Percentiles rank a stretch among this genome's conserved stretches.
phyloP scores from a whole-genome alignment of 1,139 yeast genomes.

The Candida albicans region DNA sequence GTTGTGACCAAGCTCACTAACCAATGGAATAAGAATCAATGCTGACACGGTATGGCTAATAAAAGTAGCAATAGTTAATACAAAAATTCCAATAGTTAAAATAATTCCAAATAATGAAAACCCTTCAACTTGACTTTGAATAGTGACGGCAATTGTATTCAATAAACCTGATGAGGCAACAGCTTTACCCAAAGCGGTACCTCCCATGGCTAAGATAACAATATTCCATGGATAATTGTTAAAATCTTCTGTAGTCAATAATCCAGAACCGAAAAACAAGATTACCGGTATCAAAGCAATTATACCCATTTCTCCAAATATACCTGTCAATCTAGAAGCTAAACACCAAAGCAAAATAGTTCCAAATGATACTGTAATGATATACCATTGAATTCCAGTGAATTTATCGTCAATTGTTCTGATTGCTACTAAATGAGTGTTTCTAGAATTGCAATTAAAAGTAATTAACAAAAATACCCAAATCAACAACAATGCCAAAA shows the following conservation, averaged over 20 bases:
- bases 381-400: conserved; percentile 63
- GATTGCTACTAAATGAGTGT: conserved; percentile 47
- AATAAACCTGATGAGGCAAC: conserved; percentile 71
- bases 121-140: conserved; percentile 55
- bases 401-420: conserved; percentile 62
- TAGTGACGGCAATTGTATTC: conserved; percentile 58
- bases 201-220: conserved; percentile 77
- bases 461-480: conserved; percentile 61
- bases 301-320: conserved; percentile 72
- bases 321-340: conserved; percentile 52
- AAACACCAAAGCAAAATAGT: conserved; percentile 77
- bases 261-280: conserved; percentile 68
- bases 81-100: conserved; percentile 64
- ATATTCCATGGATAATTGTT: conserved; percentile 78
- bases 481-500: conserved; percentile 50
- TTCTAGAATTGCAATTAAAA: conserved; percentile 48
- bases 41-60: conserved; percentile 81
- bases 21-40: conserved; percentile 66
- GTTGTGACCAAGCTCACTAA: conserved; percentile 64
- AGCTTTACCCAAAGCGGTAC: conserved; percentile 72
- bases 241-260: conserved; percentile 63
- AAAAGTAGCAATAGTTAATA: conserved; percentile 69
- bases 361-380: conserved; percentile 48
- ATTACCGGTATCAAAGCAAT: conserved; percentile 67
- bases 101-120: conserved; percentile 61